Conservation (phyloP, 352 stramenopile species). For the Globisporangium abappressorium region DNA sequence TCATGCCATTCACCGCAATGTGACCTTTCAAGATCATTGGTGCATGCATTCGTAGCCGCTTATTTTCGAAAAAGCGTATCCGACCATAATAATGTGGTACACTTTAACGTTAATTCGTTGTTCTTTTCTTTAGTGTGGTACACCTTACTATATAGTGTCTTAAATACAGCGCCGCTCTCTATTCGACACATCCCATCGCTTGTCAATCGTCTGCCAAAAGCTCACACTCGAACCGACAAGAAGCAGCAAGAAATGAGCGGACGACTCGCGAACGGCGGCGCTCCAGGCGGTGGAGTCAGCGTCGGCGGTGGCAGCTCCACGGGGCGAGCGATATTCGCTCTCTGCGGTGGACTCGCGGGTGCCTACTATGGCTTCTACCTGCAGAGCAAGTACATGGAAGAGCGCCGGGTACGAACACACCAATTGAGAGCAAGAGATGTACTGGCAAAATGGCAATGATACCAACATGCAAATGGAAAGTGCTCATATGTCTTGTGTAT, state of each 20-base stretch:
- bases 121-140: background rate
- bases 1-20: no score
- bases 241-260: slow-evolving; percentile 13
- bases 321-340: slow-evolving; percentile 59
- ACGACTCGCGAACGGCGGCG: slow-evolving; percentile 2
- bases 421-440: background rate
- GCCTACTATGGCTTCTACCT: slow-evolving; percentile 82
- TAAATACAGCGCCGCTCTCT: background rate
- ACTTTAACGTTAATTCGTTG: background rate
- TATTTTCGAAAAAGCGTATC: background rate
- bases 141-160: background rate
- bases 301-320: slow-evolving; percentile 71
- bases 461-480: background rate
- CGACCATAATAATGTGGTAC: background rate
- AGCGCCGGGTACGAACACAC: slow-evolving; percentile 44
- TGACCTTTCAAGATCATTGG: slow-evolving; percentile 2
- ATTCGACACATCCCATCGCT: background rate
- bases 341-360: slow-evolving; percentile 63
- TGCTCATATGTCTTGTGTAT: background rate
- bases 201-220: background rate
- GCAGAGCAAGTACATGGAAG: slow-evolving; percentile 83
- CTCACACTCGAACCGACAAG: background rate
- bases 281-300: slow-evolving; percentile 41
- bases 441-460: background rate
- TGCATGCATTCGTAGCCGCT: background rate